These are phyloP conservation scores for Dicorynia guianensis DNA, from an alignment of 306 rosid species.

Conservation along the genomic window DNA sequence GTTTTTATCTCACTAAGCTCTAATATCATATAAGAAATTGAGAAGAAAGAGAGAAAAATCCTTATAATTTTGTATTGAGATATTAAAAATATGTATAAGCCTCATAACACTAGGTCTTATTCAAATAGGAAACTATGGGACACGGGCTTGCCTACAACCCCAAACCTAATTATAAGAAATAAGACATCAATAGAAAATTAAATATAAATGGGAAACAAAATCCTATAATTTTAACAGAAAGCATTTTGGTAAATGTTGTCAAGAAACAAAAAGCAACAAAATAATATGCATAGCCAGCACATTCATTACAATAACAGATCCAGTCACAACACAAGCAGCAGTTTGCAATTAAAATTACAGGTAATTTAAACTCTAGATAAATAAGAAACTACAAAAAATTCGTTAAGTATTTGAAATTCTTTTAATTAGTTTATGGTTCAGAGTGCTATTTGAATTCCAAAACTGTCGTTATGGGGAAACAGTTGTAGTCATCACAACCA, in stretches of 20 bases:
- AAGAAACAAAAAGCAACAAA: background rate
- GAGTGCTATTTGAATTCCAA: background rate
- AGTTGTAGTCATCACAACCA: background rate
- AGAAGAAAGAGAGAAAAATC: too few species aligned
- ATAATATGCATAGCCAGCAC: constrained; percentile 9
- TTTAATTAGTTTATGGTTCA: background rate
- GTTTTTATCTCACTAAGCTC: too few species aligned
- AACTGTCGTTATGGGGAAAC: background rate
- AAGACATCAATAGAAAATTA: too few species aligned
- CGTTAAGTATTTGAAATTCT: background rate
- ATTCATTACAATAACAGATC: constrained; percentile 27
- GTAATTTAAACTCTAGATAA: constrained; percentile 29
- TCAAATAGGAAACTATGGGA: too few species aligned
- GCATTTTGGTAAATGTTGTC: constrained; percentile 4
- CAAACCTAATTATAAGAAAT: too few species aligned
- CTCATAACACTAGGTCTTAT: too few species aligned
- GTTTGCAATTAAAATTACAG: constrained; percentile 24
- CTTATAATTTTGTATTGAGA: too few species aligned
- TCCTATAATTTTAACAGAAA: too few species aligned
- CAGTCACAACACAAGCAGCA: constrained; percentile 14
- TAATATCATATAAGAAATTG: too few species aligned
- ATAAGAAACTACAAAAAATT: constrained; percentile 8
- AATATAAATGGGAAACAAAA: too few species aligned
- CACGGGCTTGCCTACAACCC: too few species aligned
- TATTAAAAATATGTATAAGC: too few species aligned